Evolutionary conservation across 1,284 basidiomycete species (phyloP).

Genomic region (Irpex lacteus): DNA sequence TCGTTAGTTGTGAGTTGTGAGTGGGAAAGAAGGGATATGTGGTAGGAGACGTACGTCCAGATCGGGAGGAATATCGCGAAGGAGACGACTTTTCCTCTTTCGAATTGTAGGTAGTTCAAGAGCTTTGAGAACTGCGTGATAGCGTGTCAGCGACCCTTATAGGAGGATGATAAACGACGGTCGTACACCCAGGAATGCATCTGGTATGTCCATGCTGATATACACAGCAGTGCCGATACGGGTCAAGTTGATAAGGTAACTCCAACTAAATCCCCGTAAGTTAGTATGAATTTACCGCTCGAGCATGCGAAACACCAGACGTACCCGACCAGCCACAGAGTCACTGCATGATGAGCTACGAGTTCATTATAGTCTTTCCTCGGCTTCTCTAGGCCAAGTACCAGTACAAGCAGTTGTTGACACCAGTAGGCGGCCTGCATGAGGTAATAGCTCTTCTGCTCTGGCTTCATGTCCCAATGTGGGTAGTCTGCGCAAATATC

Average conservation of each 20-base stretch:
- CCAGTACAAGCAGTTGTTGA: slow-evolving; percentile 88
- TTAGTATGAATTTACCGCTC: background rate
- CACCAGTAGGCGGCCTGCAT: slow-evolving; percentile 91
- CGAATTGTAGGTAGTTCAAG: slow-evolving; percentile 79
- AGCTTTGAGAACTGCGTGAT: slow-evolving; percentile 85
- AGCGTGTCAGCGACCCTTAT: too few relatives aligned
- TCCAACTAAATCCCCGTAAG: slow-evolving; percentile 62
- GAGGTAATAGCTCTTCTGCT: slow-evolving; percentile 91
- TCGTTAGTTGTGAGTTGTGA: slow-evolving; percentile 2
- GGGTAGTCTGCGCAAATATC: slow-evolving; percentile 63
- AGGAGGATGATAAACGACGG: background rate
- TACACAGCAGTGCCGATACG: slow-evolving; percentile 92
- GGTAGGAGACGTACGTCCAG: slow-evolving; percentile 65
- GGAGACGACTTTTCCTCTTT: slow-evolving; percentile 58
- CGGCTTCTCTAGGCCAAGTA: slow-evolving; percentile 88
- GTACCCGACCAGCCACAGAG: slow-evolving; percentile 91
- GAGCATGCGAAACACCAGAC: slow-evolving; percentile 8
- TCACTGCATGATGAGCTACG: slow-evolving; percentile 87
- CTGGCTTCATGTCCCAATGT: slow-evolving; percentile 83
- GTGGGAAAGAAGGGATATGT: background rate
- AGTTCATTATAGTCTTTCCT: slow-evolving; percentile 91
- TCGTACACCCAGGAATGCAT: slow-evolving; percentile 81
- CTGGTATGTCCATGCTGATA: slow-evolving; percentile 96
- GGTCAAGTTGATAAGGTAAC: slow-evolving; percentile 81
- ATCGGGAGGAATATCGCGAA: slow-evolving; percentile 72